These are phyloP conservation scores for Dujonia santamariae DNA, from an alignment of 1,139 yeast species.

Conservation along the genomic window DNA sequence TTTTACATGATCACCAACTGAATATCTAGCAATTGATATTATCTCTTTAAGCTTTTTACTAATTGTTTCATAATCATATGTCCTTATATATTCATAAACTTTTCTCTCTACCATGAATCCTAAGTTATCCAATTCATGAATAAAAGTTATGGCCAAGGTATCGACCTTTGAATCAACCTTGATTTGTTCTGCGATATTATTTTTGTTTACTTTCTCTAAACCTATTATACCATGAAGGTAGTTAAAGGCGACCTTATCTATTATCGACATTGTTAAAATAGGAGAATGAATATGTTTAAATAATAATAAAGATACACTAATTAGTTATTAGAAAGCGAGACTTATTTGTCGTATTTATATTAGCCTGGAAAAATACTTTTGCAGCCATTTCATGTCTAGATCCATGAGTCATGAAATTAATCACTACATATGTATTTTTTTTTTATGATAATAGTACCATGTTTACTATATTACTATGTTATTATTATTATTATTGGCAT, in stretches of 20 bases:
- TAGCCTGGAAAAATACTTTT: no score
- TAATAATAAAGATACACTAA: no score
- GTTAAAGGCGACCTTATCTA: conserved; percentile 2
- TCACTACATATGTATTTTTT: no score
- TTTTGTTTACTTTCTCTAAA: neutral
- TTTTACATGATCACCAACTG: conserved; percentile 7
- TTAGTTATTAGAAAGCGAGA: no score
- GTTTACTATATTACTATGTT: no score
- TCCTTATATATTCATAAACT: conserved; percentile 2
- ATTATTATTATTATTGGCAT: no score
- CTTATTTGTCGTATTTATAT: no score
- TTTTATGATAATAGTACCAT: no score
- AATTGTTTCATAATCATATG: no score
- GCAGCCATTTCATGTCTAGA: no score
- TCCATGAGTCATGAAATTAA: no score
- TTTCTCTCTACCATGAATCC: conserved; percentile 4
- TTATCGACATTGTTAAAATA: conserved; percentile 1
- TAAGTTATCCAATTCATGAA: conserved; percentile 5
- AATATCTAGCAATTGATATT: conserved; percentile 6
- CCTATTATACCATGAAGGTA: conserved; percentile 3
- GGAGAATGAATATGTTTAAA: no score
- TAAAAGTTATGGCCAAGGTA: conserved; percentile 3
- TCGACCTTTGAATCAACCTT: neutral
- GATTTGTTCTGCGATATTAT: neutral
- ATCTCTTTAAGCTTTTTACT: neutral